A percentile compares a stretch with the other conserved stretches of the same genome.
phyloP scores from a whole-genome alignment of 495 filamentous ascomycete genomes.

The Margaritispora aquatica region DNA sequence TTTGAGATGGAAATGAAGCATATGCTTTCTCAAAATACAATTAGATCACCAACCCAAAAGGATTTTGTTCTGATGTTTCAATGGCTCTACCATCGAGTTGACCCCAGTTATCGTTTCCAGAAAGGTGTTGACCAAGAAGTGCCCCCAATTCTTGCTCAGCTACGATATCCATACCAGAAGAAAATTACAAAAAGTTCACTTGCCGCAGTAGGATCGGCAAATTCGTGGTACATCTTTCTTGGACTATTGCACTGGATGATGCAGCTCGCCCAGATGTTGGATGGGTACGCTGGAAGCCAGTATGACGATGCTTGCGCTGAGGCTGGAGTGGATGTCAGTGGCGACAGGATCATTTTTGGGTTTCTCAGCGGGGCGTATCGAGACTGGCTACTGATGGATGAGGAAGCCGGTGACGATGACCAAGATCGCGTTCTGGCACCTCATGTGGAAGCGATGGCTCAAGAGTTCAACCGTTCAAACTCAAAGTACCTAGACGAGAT shows the following conservation, averaged over 20 bases:
- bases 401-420: slow-evolving; percentile 79
- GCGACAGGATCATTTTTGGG: slow-evolving; percentile 87
- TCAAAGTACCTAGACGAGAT: slow-evolving; percentile 75
- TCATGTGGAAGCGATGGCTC: slow-evolving; percentile 84
- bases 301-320: slow-evolving; percentile 87
- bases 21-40: slow-evolving; percentile 75
- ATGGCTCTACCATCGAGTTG: slow-evolving; percentile 92
- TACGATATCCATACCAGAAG: slow-evolving; percentile 91
- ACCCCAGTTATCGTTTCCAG: slow-evolving; percentile 84
- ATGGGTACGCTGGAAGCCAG: slow-evolving; percentile 61
- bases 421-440: slow-evolving; percentile 67
- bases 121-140: slow-evolving; percentile 94
- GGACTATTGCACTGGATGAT: slow-evolving; percentile 98
- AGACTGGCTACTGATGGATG: slow-evolving; percentile 85
- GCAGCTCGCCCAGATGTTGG: slow-evolving; percentile 89
- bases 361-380: slow-evolving; percentile 85
- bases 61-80: slow-evolving; percentile 97
- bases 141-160: slow-evolving; percentile 78
- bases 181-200: slow-evolving; percentile 94
- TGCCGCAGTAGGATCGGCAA: slow-evolving; percentile 87
- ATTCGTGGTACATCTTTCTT: slow-evolving; percentile 83
- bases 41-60: slow-evolving; percentile 93
- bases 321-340: slow-evolving; percentile 75
- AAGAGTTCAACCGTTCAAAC: slow-evolving; percentile 79
- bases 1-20: slow-evolving; percentile 98